Conservation (phyloP, 129 eudicot genomes). For the Flaveria sonorensis region DNA sequence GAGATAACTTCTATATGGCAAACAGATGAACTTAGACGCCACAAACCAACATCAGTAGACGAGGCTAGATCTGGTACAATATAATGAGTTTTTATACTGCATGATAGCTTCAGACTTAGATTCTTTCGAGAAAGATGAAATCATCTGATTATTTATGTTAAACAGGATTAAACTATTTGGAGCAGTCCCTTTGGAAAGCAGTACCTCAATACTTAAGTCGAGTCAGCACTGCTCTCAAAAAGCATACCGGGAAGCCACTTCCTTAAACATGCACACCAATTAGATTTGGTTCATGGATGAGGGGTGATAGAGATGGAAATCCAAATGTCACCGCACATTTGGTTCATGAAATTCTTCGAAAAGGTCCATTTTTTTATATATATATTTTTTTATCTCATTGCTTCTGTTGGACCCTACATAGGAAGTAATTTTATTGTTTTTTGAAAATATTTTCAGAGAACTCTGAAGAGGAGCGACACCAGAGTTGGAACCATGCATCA, state of each 20-base stretch:
- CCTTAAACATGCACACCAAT: slow-evolving; percentile 94
- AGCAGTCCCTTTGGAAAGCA: slow-evolving; percentile 98
- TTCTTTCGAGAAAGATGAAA: slow-evolving; percentile 5
- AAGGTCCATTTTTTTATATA: slow-evolving; percentile 42
- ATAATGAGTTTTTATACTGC: background rate
- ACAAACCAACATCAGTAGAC: slow-evolving; percentile 96
- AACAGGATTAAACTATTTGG: slow-evolving; percentile 81
- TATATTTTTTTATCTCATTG: background rate
- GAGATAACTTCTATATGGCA: slow-evolving; percentile 98
- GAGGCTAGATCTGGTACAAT: slow-evolving; percentile 96
- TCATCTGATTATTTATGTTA: slow-evolving; percentile 20
- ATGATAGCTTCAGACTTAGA: background rate
- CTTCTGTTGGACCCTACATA: background rate
- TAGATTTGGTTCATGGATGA: slow-evolving; percentile 98
- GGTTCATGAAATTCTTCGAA: slow-evolving; percentile 62
- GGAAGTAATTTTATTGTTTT: slow-evolving; percentile 4
- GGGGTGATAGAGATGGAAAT: slow-evolving; percentile 99
- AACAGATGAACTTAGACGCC: slow-evolving; percentile 98
- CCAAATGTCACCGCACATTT: slow-evolving; percentile 83
- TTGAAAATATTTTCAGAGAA: slow-evolving; percentile 44
- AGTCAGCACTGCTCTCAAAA: slow-evolving; percentile 90
- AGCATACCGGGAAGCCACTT: slow-evolving; percentile 96
- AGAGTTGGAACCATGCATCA: slow-evolving; percentile 49
- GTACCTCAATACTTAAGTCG: slow-evolving; percentile 94
- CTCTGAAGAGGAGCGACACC: slow-evolving; percentile 50